A percentile compares a stretch with the other conserved stretches of the same genome.
phyloP scores from a whole-genome alignment of 768 basidiomycete genomes.

The Lactifluus volemus region DNA sequence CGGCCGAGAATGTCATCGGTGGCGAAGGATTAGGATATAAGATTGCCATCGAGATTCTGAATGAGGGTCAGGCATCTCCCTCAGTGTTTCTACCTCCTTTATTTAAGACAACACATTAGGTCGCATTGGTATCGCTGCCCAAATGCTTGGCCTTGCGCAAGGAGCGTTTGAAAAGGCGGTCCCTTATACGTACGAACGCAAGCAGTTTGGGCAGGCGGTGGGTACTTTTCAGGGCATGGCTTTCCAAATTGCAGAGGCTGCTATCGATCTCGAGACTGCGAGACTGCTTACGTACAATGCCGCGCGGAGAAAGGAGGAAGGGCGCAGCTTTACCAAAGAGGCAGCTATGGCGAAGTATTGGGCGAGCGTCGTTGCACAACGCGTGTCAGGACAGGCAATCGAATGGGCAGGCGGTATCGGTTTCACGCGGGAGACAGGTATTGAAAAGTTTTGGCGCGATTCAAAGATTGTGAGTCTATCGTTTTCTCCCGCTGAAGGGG shows the following conservation, averaged over 20 bases:
- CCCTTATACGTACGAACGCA: slow-evolving; percentile 89
- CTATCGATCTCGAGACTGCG: slow-evolving; percentile 83
- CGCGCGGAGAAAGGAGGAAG: slow-evolving; percentile 89
- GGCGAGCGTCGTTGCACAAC: slow-evolving; percentile 82
- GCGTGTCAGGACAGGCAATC: slow-evolving; percentile 81
- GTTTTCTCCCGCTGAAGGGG: not conserved
- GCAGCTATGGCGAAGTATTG: slow-evolving; percentile 99
- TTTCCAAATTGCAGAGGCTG: slow-evolving; percentile 88
- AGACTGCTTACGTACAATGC: slow-evolving; percentile 94
- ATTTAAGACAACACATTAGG: slow-evolving; percentile 29
- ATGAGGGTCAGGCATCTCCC: slow-evolving; percentile 53
- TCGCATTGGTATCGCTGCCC: slow-evolving; percentile 95
- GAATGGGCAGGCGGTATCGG: slow-evolving; percentile 96
- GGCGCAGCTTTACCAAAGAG: slow-evolving; percentile 76
- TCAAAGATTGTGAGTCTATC: slow-evolving; percentile 80
- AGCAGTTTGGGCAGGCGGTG: slow-evolving; percentile 89
- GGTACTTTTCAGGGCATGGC: slow-evolving; percentile 96
- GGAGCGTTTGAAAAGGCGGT: slow-evolving; percentile 94
- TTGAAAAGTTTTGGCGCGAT: slow-evolving; percentile 96
- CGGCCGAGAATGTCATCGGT: slow-evolving; percentile 82
- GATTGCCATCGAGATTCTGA: slow-evolving; percentile 94
- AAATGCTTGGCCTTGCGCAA: slow-evolving; percentile 97
- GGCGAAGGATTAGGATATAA: slow-evolving; percentile 92
- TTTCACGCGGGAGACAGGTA: slow-evolving; percentile 87
- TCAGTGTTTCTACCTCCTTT: not conserved